Evolutionary conservation across 352 stramenopile species (phyloP), one percentile per base, ranked within the genome.

Genomic region (Elongisporangium anandrum): DNA sequence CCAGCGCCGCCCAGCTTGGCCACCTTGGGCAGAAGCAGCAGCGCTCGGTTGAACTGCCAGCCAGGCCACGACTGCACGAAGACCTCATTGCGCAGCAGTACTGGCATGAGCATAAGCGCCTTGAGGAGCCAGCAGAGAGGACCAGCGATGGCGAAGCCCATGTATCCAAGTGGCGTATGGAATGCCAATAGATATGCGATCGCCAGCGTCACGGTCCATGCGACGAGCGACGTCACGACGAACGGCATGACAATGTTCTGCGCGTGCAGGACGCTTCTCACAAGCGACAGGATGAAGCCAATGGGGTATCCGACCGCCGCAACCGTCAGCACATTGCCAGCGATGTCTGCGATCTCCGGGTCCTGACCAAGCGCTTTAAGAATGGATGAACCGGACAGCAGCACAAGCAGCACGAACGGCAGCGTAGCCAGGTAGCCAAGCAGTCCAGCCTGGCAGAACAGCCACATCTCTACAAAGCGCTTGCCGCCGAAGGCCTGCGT

Each of bases 401-500:
- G 59, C 26, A 82, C 59, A 8, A 68, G 12, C 8, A 67, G n/a
- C 29, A 87, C 68, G 19, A 81, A 72, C 6, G 74, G 66, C 56
- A 72, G 29, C 17, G 63, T 77, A 54, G 64, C 48, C n/a, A 69
- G 21, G 63, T 77, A 87, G 49, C 81, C 68, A 23, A 90, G 64
- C n/a, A 70, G 54, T 10, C 71, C 77, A 5, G 79, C 79, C 60
- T 91, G 79, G 13, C 65, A 77, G 54, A 85, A 82, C 52, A 85
- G 65, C 70, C 81, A 88, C 55, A 91, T 66, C 54, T 88, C 77
- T 17, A 64, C 57, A 54, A 77, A 65, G 23, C 69, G 68, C 52
- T 79, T 82, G 56, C 65, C 81, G n/a, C 81, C 81, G 55, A 81
- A 88, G 1, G 78, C 76, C 60, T 90, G 77, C 34, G 76, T 81